phyloP scores from a whole-genome alignment of 2,329 filamentous ascomycete genomes.

The Clathrospora elynae region DNA sequence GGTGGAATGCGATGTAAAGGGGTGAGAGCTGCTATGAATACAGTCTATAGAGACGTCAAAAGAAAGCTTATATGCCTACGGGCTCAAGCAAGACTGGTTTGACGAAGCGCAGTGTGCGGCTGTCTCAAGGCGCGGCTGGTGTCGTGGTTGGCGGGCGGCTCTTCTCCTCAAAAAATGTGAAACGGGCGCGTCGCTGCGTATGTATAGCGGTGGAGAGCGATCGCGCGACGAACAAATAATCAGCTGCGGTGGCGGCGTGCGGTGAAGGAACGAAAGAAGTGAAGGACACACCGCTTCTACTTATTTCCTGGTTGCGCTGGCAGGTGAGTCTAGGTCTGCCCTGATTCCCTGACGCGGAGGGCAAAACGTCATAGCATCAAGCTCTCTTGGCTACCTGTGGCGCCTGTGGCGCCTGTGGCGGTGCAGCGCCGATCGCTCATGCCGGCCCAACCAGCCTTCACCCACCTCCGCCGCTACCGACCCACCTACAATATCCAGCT shows the following conservation, averaged over 20 bases:
- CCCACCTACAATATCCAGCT: slow-evolving; percentile 8
- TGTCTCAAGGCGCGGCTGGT: slow-evolving; percentile 29
- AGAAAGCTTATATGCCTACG: slow-evolving; percentile 29
- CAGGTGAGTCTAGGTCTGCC: slow-evolving; percentile 31
- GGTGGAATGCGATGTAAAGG: slow-evolving; percentile 8
- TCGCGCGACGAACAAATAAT: slow-evolving; percentile 21
- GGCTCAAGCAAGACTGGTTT: slow-evolving; percentile 12
- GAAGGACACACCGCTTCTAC: slow-evolving; percentile 11
- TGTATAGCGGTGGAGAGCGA: slow-evolving; percentile 41
- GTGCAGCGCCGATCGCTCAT: slow-evolving; percentile 11
- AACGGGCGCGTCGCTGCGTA: slow-evolving; percentile 49
- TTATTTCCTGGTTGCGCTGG: slow-evolving; percentile 34
- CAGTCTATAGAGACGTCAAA: slow-evolving; percentile 5
- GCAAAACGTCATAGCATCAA: slow-evolving; percentile 26
- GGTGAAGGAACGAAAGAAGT: slow-evolving; percentile 17
- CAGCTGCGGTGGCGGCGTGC: slow-evolving; percentile 11
- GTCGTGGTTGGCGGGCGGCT: slow-evolving; percentile 43
- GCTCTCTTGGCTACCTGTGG: too few relatives aligned
- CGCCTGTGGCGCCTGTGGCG: too few relatives aligned
- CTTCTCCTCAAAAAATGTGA: slow-evolving; percentile 36
- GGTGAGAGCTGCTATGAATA: slow-evolving; percentile 10
- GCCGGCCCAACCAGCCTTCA: slow-evolving; percentile 9
- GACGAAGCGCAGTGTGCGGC: slow-evolving; percentile 27
- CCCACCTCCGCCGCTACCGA: slow-evolving; percentile 10
- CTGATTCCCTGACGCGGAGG: slow-evolving; percentile 31